phyloP scores from a whole-genome alignment of 1,284 basidiomycete species.

The Puccinia triticina region DNA sequence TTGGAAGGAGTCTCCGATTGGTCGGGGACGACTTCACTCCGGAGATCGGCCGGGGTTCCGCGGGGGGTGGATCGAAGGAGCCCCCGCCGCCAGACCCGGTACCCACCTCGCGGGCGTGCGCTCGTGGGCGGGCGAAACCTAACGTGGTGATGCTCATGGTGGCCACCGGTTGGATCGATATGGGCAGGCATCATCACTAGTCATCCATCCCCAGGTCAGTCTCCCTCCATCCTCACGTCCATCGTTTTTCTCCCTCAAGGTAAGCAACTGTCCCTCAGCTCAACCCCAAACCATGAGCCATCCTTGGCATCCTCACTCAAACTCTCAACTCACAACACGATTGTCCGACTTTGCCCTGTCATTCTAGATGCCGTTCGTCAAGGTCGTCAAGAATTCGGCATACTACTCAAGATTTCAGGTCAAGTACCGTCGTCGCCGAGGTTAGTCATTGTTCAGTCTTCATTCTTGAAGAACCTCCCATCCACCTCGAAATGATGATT shows the following conservation, averaged over 20 bases:
- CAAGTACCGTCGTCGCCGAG: conserved; percentile 73
- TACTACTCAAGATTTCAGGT: conserved; percentile 60
- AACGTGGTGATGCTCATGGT: conserved; percentile 2
- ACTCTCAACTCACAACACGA: neutral
- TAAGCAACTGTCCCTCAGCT: neutral
- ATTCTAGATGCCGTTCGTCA: conserved; percentile 58
- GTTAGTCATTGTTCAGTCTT: neutral
- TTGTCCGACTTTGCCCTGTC: neutral
- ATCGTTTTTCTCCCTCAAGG: neutral
- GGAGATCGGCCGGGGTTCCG: too few species aligned
- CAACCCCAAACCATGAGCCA: neutral
- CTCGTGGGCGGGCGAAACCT: neutral
- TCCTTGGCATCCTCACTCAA: neutral
- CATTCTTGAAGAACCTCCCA: neutral
- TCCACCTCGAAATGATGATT: conserved; percentile 23
- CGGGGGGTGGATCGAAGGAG: too few species aligned
- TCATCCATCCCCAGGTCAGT: neutral
- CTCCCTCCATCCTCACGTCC: neutral
- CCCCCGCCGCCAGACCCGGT: too few species aligned
- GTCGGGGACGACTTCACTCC: too few species aligned
- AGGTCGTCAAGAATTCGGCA: conserved; percentile 60
- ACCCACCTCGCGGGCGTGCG: neutral
- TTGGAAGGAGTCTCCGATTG: too few species aligned
- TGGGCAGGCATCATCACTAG: neutral
- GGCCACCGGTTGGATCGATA: neutral